Base-by-base conservation (phyloP, 2,329 filamentous ascomycete species). In the Shiraia sp. region DNA sequence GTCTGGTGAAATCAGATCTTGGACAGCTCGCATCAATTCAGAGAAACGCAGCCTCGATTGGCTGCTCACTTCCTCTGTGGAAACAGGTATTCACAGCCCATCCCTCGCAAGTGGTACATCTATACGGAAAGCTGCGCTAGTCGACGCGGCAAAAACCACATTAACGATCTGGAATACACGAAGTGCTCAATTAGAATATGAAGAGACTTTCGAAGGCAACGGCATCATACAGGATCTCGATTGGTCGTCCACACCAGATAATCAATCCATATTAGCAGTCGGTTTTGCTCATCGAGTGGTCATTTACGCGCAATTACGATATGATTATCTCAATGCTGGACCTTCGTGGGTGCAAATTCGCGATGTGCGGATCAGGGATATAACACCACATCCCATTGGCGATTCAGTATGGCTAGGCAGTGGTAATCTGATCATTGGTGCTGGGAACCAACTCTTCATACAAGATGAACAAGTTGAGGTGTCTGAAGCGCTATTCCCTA, bases 141-240 rank as follows among this genome's bases (percentile, higher is more conserved):
- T 95, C 24, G 87, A 95, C 63, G 76, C 81, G 3, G 76, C 79
- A 10, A 82, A 85, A 49, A 90, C 86, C 0, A 82, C 84, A 28
- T 72, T 96, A 35, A 95, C 88, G 0, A 95, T 96, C 35, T 96
- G 91, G 92, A 91, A 96, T 61, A 87, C 89, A 9, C 82, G 86
- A 49, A 88, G 86, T 40, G 85, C 85, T 2, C 85, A 90, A 49
- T 77, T 96, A 5, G 91, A 96, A 66, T 90, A 88, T 60, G 80
- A 88, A 47, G 82, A 92, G 57, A 79, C 82, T 22, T 93, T 90
- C 51, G 79, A 86, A 51, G 77, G 79, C 10, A 79, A 86, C 45
- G 87, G 93, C 56, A 80, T 79, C 5, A 90, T 96, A 28, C 83
- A 86, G 49, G 91, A 96, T 66, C 79, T 96, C 10, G 90, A 96